Base-by-base conservation (phyloP, 1,284 basidiomycete genomes). In the Ceratobasidium sp. region DNA sequence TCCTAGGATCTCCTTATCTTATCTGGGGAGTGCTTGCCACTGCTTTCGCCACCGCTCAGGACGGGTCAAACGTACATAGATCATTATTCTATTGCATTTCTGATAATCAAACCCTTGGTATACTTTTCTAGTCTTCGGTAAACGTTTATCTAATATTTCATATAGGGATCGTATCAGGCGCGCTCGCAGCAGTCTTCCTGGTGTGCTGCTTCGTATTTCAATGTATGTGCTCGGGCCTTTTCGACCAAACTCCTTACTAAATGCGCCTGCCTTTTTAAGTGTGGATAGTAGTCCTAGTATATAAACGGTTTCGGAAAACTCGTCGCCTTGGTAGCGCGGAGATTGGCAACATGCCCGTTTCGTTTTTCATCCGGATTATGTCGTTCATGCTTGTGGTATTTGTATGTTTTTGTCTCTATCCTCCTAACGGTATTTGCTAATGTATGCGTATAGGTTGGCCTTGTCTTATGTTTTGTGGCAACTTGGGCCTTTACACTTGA, bases 31-130 rank as follows among this genome's bases (percentile, higher is more conserved):
- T 42, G 9, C 58, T 73, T 10, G 55, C 70, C 10, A 58, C n/a
- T 0, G 42, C 44, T n/a, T 73, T 73, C 49, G 70, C 70, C 4
- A 58, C n/a, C 5, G 42, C 46, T 12, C 70, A 73, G 26, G 61
- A 6, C 13, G 42, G 44, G 1, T 73, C 70, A 23, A 20, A 23
- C 20, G 56, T 73, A 28, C 23, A 73, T 40, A 33, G 70, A 56
- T 60, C 70, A 33, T 49, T 40, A 28, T 73, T 73, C 49, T 73
- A 73, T 49, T 73, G 70, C 23, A 73, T 26, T 15, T 58, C 56
- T 40, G 70, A 73, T 49, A 73, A 61, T 39, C 70, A 60, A 58
- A 51, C n/a, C 3, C 70, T 73, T 39, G 58, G 70, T 73, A 33
- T 15, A 56, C 18, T 40, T 60, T 28, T 20, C 12, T 60, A 10